These are phyloP conservation scores for Russula dissimulans DNA, from an alignment of 768 basidiomycete genomes.

Conservation along the genomic window DNA sequence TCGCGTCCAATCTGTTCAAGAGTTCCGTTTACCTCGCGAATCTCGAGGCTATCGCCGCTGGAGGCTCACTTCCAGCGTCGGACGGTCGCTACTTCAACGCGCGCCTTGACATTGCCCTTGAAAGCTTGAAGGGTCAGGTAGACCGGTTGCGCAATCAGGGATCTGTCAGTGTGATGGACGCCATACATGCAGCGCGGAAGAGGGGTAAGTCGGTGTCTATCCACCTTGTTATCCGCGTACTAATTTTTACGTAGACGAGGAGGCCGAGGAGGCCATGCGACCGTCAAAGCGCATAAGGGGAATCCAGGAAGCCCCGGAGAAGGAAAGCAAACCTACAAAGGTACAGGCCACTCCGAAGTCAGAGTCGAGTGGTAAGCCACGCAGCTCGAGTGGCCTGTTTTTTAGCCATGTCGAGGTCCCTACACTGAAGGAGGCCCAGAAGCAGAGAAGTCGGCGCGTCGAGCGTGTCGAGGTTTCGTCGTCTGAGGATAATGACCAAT, in stretches of 20 bases:
- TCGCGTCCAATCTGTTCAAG: slow-evolving; percentile 80
- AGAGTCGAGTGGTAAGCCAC: neutral
- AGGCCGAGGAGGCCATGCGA: slow-evolving; percentile 37
- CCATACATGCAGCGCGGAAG: slow-evolving; percentile 55
- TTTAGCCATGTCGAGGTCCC: slow-evolving; percentile 19
- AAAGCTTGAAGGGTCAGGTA: slow-evolving; percentile 53
- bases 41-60: slow-evolving; percentile 59
- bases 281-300: slow-evolving; percentile 67
- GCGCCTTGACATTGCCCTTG: slow-evolving; percentile 56
- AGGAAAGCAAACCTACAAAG: neutral
- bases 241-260: slow-evolving; percentile 35
- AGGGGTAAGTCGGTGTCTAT: slow-evolving; percentile 36
- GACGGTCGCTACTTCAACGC: slow-evolving; percentile 87
- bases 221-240: slow-evolving; percentile 3
- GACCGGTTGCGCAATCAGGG: slow-evolving; percentile 60
- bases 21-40: slow-evolving; percentile 70
- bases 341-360: neutral
- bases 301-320: slow-evolving; percentile 22
- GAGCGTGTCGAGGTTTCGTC: slow-evolving; percentile 5
- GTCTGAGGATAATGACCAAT: neutral
- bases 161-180: slow-evolving; percentile 46
- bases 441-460: neutral
- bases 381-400: slow-evolving; percentile 3
- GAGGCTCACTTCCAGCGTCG: slow-evolving; percentile 51
- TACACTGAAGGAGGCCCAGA: slow-evolving; percentile 3